Conservation (phyloP, 2,329 filamentous ascomycete genomes). For the Fusarium anguioides region DNA sequence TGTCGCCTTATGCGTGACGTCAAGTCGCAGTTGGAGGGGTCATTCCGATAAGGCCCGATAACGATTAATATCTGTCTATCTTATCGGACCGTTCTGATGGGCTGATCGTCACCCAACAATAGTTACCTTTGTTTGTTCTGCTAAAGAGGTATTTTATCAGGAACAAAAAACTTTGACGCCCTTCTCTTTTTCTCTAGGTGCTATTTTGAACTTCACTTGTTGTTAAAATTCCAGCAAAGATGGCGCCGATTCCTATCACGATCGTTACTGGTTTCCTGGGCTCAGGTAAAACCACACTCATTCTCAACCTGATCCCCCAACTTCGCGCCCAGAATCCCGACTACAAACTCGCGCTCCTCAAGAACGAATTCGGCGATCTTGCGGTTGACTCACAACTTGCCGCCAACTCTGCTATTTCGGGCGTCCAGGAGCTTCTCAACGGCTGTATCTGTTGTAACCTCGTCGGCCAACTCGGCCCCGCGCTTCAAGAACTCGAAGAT, state of each 20-base stretch:
- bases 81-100: constrained; percentile 42
- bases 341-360: constrained; percentile 93
- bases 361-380: constrained; percentile 97
- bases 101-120: constrained; percentile 34
- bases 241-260: constrained; percentile 85
- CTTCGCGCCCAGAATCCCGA: constrained; percentile 75
- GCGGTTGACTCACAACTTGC: constrained; percentile 94
- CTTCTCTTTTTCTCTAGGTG: background rate
- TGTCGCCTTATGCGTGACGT: constrained; percentile 33
- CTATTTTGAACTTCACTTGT: background rate
- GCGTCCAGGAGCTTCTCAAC: constrained; percentile 92
- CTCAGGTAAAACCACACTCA: constrained; percentile 94
- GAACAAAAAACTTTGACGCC: constrained; percentile 7
- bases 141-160: constrained; percentile 41
- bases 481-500: constrained; percentile 77
- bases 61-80: constrained; percentile 29
- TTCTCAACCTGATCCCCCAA: constrained; percentile 93
- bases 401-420: constrained; percentile 82
- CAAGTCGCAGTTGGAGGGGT: constrained; percentile 37
- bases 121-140: constrained; percentile 8
- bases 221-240: constrained; percentile 45
- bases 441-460: constrained; percentile 99
- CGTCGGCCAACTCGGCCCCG: constrained; percentile 87
- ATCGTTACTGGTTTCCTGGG: constrained; percentile 97
- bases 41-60: constrained; percentile 40